phyloP scores from a whole-genome alignment of 225 moss, liverwort and hornwort species.

The Physcomitrium patens region DNA sequence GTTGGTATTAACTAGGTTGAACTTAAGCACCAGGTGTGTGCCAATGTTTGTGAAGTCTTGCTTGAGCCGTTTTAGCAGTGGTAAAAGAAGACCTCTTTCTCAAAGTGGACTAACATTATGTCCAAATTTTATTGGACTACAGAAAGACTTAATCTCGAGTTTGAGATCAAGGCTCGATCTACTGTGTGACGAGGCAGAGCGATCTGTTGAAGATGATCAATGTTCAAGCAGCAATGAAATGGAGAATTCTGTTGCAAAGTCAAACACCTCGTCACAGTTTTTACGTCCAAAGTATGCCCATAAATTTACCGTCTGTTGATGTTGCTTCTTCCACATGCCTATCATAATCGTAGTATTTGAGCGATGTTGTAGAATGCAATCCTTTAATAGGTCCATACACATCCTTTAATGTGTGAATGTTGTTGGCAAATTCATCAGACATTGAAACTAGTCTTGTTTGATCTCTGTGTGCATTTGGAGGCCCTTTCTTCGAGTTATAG shows the following conservation, averaged over 20 bases:
- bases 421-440: constrained; percentile 3
- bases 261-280: constrained; percentile 38
- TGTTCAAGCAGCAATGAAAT: constrained; percentile 33
- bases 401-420: constrained; percentile 6
- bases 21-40: not conserved
- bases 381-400: not conserved
- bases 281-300: constrained; percentile 43
- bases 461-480: constrained; percentile 2
- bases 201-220: constrained; percentile 60
- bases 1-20: not conserved
- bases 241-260: constrained; percentile 23
- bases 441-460: not conserved
- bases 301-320: not conserved
- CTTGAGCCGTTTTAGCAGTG: not conserved
- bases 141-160: constrained; percentile 85
- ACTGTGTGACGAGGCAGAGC: constrained; percentile 87
- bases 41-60: constrained; percentile 16
- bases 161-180: constrained; percentile 84
- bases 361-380: not conserved
- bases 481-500: not conserved
- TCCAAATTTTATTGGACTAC: constrained; percentile 21
- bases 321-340: constrained; percentile 11
- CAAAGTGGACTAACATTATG: not conserved
- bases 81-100: not conserved
- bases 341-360: not conserved